phyloP scores from a whole-genome alignment of 1,284 basidiomycete species.

The Pseudozyma hubeiensis region DNA sequence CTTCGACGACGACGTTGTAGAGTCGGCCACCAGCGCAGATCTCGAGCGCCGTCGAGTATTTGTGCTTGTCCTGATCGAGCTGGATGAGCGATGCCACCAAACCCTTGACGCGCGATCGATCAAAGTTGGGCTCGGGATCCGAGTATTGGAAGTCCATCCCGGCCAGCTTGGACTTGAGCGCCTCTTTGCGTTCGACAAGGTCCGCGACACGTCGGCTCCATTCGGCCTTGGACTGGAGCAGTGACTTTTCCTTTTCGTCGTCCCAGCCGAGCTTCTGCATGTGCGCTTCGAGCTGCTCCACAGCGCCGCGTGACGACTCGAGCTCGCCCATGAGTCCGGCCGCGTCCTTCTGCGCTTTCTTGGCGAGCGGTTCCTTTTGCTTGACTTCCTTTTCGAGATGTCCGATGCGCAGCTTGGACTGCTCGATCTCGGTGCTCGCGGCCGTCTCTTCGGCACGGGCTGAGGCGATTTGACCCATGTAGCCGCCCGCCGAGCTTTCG shows the following conservation, averaged over 20 bases:
- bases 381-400: conserved; percentile 86
- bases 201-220: conserved; percentile 75
- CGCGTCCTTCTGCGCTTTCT: conserved; percentile 85
- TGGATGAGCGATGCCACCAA: conserved; percentile 76
- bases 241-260: conserved; percentile 78
- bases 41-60: conserved; percentile 90
- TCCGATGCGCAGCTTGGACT: conserved; percentile 80
- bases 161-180: conserved; percentile 77
- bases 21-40: conserved; percentile 89
- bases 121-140: conserved; percentile 83
- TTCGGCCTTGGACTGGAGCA: conserved; percentile 74
- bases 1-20: conserved; percentile 85
- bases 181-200: conserved; percentile 79
- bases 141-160: conserved; percentile 86
- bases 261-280: conserved; percentile 79
- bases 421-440: conserved; percentile 85
- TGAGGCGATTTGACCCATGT: conserved; percentile 95
- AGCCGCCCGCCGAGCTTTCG: conserved; percentile 81
- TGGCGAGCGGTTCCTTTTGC: conserved; percentile 81
- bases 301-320: conserved; percentile 67
- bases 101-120: conserved; percentile 88
- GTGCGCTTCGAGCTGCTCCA: conserved; percentile 72
- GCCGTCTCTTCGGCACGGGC: conserved; percentile 82
- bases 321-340: conserved; percentile 77
- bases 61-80: conserved; percentile 75